These are phyloP conservation scores for Abortiporus biennis DNA, from an alignment of 1,284 basidiomycete genomes.

Conservation along the genomic window DNA sequence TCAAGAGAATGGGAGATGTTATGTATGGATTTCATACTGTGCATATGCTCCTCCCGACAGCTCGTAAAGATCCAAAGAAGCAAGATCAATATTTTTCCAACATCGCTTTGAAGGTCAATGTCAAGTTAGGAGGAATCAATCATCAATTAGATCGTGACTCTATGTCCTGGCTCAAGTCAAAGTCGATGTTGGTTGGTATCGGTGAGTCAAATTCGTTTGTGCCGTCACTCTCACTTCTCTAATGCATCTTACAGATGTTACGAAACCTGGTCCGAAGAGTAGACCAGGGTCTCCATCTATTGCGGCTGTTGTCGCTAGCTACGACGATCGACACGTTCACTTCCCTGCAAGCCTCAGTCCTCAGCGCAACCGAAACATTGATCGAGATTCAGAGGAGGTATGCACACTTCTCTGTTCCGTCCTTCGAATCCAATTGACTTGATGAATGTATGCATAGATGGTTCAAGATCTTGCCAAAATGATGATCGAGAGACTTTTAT, in stretches of 20 bases:
- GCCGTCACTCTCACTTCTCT: too few species aligned
- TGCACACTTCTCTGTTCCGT: constrained; percentile 8
- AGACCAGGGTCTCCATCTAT: constrained; percentile 65
- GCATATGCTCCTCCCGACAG: constrained; percentile 58
- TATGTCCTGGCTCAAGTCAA: constrained; percentile 57
- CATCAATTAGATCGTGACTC: constrained; percentile 51
- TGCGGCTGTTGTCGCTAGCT: constrained; percentile 70
- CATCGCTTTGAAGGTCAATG: constrained; percentile 59
- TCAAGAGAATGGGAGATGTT: constrained; percentile 70
- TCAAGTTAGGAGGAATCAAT: constrained; percentile 75
- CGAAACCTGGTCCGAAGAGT: constrained; percentile 58
- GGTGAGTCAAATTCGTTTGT: constrained; percentile 6
- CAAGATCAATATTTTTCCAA: constrained; percentile 77
- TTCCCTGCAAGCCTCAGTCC: constrained; percentile 65
- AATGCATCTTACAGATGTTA: constrained; percentile 45
- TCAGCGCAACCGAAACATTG: constrained; percentile 42
- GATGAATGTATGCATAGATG: constrained; percentile 39
- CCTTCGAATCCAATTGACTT: neutral
- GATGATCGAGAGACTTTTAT: constrained; percentile 60
- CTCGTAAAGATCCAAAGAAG: constrained; percentile 41
- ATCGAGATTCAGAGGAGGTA: constrained; percentile 49
- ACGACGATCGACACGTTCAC: constrained; percentile 60
- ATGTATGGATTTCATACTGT: constrained; percentile 63
- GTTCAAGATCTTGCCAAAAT: constrained; percentile 57
- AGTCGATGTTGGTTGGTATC: constrained; percentile 77